Evolutionary conservation across 305 asterid species (phyloP).

Genomic region (Rubia occidens): DNA sequence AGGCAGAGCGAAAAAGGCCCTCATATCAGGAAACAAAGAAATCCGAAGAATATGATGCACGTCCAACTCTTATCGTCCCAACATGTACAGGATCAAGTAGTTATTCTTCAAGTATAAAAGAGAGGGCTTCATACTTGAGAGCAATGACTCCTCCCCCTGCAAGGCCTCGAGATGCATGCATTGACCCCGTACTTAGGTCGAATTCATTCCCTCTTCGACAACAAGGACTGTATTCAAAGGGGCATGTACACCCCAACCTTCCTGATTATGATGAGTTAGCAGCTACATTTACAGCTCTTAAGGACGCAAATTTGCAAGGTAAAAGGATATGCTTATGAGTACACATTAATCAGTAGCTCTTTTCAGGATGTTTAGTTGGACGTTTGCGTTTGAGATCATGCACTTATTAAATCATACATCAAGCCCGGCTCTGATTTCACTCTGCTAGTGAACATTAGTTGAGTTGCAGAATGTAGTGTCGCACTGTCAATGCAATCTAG

Average conservation of each 20-base stretch:
- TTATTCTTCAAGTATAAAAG: not conserved
- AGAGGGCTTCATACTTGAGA: slow-evolving; percentile 14
- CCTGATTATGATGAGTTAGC: slow-evolving; percentile 78
- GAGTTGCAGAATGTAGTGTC: no score
- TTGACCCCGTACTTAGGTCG: slow-evolving; percentile 24
- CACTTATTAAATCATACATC: no score
- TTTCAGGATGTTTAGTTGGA: no score
- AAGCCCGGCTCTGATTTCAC: no score
- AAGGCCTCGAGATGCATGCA: slow-evolving; percentile 14
- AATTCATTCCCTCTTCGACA: slow-evolving; percentile 37
- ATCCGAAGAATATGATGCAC: slow-evolving; percentile 4
- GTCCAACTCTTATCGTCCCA: slow-evolving; percentile 2
- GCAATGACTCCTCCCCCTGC: slow-evolving; percentile 21
- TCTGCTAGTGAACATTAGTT: no score
- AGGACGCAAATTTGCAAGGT: slow-evolving; percentile 32
- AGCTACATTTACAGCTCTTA: slow-evolving; percentile 57
- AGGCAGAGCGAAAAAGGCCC: not conserved
- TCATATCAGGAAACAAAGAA: not conserved
- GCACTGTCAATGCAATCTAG: no score
- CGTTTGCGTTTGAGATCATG: no score
- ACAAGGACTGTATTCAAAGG: not conserved
- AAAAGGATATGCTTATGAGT: slow-evolving; percentile 6
- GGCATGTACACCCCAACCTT: slow-evolving; percentile 79
- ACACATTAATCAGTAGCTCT: no score
- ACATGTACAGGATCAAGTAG: slow-evolving; percentile 6